Evolutionary conservation across 2,329 filamentous ascomycete genomes (phyloP), one percentile per base, ranked within the genome.

Genomic region (Ophiocordyceps sinensis): DNA sequence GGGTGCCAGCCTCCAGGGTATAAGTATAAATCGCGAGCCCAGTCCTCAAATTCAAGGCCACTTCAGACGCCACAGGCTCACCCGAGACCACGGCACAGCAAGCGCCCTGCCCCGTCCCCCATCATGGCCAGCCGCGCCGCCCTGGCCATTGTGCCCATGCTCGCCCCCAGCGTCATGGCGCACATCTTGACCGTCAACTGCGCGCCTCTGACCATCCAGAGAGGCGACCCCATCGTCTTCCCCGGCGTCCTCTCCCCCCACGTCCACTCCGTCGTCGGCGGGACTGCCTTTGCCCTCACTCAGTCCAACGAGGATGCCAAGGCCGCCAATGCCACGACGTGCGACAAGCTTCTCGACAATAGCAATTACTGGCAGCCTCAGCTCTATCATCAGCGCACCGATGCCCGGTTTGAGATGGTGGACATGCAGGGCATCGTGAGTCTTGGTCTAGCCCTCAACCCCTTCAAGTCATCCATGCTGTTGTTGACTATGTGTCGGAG

Each of bases 321-420:
- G 42, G 55, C 55, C 21, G 71, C 74, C 2, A 67, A 67, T 11
- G 84, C 80, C 56, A 79, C 79, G 2, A 78, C 79, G 4, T 83
- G 79, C 56, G 66, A 67, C 29, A 76, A 79, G 42, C 64, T 67
- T 26, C 62, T 73, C 46, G 79, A 83, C 54, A 61, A 73, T 43
- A 79, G 72, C 42, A 80, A 75, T 51, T 84, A 85, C 60, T 84
- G 80, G 79, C 74, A 73, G 14, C 79, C 79, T 0, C 65, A 66
- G 45, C 60, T 83, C 1, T 62, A 59, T 47, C 64, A 64, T 43
- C 58, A 70, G 44, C 65, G 69, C 36, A 52, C 67, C 36, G 71
- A 78, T 51, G 76, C 77, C 12, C 71, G 63, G 41, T 77, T 80
- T 30, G 58, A 61, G 47, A 51, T 56, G 11, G 59, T 65, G 13